phyloP scores from a whole-genome alignment of 176 grass and related monocot species.

The Ananas comosus region DNA sequence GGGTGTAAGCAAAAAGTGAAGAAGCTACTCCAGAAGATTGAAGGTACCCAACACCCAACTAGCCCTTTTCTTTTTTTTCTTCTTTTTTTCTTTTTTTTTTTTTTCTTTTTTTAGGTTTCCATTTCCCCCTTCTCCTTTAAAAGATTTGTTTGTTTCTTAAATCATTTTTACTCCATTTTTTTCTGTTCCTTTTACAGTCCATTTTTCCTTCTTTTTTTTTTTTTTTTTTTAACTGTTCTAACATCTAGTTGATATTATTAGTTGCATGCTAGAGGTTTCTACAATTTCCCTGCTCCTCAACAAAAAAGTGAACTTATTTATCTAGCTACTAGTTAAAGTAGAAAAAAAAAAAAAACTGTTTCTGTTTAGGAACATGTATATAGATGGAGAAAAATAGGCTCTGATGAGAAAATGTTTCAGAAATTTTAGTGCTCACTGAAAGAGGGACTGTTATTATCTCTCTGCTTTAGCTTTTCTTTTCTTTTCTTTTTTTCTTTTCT shows the following conservation, averaged over 20 bases:
- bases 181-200: not conserved
- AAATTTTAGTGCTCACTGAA: not conserved
- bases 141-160: too few species aligned
- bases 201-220: not conserved
- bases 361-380: too few species aligned
- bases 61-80: not conserved
- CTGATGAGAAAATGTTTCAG: too few species aligned
- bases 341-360: too few species aligned
- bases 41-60: constrained; percentile 38
- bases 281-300: too few species aligned
- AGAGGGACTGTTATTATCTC: not conserved
- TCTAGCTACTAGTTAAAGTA: too few species aligned
- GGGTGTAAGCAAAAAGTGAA: constrained; percentile 94
- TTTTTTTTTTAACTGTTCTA: too few species aligned
- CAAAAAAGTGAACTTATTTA: too few species aligned
- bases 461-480: not conserved
- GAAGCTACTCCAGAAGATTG: constrained; percentile 90
- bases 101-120: not conserved
- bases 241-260: too few species aligned
- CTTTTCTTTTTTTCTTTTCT: not conserved
- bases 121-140: not conserved
- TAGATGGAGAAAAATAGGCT: too few species aligned
- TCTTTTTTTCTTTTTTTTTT: not conserved
- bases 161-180: not conserved
- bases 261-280: too few species aligned